These are phyloP conservation scores for Millerozyma acaciae DNA, from an alignment of 805 yeast genomes.

Conservation along the genomic window DNA sequence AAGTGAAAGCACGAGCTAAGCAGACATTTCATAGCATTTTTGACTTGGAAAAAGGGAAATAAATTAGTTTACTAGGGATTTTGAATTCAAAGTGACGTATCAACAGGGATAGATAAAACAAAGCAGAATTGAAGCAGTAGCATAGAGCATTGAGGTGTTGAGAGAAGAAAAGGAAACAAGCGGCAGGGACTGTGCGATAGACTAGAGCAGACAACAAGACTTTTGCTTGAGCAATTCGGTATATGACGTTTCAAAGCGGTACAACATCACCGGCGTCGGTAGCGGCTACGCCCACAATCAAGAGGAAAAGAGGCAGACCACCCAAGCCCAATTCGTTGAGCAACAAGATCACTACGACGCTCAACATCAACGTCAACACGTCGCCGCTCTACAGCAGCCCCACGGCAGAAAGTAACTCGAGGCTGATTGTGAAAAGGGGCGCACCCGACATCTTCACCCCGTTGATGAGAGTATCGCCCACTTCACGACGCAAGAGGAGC, in stretches of 20 bases:
- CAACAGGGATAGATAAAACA: too few species aligned
- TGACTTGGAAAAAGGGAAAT: too few species aligned
- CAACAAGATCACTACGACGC: conserved; percentile 36
- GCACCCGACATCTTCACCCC: conserved; percentile 44
- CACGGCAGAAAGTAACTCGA: conserved; percentile 37
- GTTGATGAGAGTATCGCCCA: conserved; percentile 40
- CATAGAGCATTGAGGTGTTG: too few species aligned
- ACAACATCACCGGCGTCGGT: conserved; percentile 1
- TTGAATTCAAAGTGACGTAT: too few species aligned
- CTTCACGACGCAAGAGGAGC: conserved; percentile 10
- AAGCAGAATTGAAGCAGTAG: too few species aligned
- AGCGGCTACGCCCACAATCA: conserved; percentile 20
- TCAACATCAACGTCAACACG: conserved; percentile 39
- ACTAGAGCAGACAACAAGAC: background rate
- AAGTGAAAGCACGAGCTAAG: too few species aligned
- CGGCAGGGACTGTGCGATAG: too few species aligned
- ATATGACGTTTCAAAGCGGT: background rate
- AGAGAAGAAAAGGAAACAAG: too few species aligned
- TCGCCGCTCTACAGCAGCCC: conserved; percentile 34
- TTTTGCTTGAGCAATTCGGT: too few species aligned
- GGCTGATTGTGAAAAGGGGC: conserved; percentile 34
- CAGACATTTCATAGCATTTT: too few species aligned
- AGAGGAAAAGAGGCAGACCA: conserved; percentile 44
- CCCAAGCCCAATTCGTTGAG: conserved; percentile 38
- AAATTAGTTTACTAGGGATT: too few species aligned